Conservation (phyloP, 768 basidiomycete genomes). For the Auricularia cornea region DNA sequence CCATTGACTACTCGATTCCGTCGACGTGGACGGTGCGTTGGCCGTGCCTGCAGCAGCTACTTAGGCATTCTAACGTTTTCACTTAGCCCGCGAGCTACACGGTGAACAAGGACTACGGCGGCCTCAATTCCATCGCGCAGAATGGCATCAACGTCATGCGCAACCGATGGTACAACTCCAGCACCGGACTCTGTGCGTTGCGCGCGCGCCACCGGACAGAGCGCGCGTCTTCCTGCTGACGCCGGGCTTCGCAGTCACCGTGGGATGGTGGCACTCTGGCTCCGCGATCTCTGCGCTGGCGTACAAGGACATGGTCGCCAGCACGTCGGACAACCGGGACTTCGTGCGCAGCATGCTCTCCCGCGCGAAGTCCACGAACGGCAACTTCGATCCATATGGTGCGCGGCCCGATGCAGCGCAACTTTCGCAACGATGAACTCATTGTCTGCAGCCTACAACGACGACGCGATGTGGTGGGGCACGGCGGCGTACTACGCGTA, state of each 20-base stretch:
- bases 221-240: not conserved
- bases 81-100: not conserved
- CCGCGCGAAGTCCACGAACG: not conserved
- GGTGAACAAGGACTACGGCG: constrained; percentile 1
- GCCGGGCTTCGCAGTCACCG: not conserved
- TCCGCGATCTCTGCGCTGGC: not conserved
- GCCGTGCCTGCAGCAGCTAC: not conserved
- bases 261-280: not conserved
- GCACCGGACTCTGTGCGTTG: not conserved
- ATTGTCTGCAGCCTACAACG: not conserved
- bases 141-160: not conserved
- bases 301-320: constrained; percentile 1
- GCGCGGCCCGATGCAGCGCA: not conserved
- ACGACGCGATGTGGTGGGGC: constrained; percentile 37
- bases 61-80: not conserved
- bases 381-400: not conserved
- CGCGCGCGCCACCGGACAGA: not conserved
- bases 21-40: not conserved
- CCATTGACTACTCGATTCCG: not conserved
- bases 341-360: not conserved
- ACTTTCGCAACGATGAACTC: not conserved
- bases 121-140: not conserved
- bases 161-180: not conserved
- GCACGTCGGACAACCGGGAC: not conserved
- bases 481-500: constrained; percentile 43